Conservation (phyloP, 371 early-diverging fungal species). For the Choanephora cucurbitarum region DNA sequence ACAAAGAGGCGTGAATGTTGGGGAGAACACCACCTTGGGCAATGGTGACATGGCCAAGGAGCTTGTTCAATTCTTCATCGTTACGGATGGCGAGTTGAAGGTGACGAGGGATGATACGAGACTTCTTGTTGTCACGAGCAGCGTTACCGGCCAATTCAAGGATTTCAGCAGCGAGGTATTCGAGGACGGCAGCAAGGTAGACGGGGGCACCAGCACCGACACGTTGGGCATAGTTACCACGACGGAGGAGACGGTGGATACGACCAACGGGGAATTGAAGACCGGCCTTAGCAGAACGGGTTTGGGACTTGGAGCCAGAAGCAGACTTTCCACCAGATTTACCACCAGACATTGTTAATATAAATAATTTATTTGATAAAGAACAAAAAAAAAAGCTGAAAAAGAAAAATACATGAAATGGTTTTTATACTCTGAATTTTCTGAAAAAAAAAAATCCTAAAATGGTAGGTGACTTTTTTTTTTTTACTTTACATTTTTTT, state of each 20-base stretch:
- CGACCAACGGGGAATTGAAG: constrained; percentile 96
- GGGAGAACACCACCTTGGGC: constrained; percentile 90
- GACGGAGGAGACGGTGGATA: constrained; percentile 94
- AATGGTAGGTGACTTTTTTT: too few species aligned
- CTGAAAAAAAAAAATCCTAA: neutral
- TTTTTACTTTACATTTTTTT: too few species aligned
- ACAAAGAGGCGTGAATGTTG: constrained; percentile 77
- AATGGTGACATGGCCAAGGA: constrained; percentile 88
- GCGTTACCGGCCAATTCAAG: constrained; percentile 97
- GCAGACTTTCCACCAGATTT: constrained; percentile 56
- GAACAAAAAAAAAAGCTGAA: neutral
- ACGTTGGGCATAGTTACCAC: constrained; percentile 95
- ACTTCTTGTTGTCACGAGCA: constrained; percentile 95
- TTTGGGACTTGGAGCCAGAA: constrained; percentile 60
- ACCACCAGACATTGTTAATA: constrained; percentile 47
- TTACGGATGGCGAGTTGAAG: constrained; percentile 93
- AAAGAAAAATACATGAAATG: neutral
- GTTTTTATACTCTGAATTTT: neutral
- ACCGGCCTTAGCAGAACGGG: constrained; percentile 83
- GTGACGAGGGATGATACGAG: constrained; percentile 92
- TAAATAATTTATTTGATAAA: neutral
- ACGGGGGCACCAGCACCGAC: constrained; percentile 95
- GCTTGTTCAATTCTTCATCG: constrained; percentile 96
- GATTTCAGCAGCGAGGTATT: constrained; percentile 97
- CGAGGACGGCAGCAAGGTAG: constrained; percentile 94